Conservation (phyloP, 2,329 filamentous ascomycete genomes). For the Stachybotrys chartarum region DNA sequence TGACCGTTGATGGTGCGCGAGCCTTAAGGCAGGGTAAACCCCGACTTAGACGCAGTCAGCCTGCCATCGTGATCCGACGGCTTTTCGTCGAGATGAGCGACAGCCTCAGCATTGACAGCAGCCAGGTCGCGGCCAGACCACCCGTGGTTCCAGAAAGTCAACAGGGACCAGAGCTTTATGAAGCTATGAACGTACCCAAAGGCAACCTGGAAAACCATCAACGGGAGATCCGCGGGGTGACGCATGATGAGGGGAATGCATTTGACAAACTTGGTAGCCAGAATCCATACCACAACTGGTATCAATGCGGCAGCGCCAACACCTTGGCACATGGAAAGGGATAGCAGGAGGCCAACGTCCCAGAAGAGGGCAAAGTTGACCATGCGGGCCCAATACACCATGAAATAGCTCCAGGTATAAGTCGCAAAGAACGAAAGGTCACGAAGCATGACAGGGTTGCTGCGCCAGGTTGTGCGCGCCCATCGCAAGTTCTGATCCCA, state of each 20-base stretch:
- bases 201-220: conserved; percentile 39
- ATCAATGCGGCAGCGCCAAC: not conserved
- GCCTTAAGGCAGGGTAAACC: no score
- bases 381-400: conserved; percentile 46
- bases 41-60: no score
- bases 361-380: conserved; percentile 49
- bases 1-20: no score
- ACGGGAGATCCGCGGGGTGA: conserved; percentile 42
- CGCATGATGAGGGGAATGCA: conserved; percentile 42
- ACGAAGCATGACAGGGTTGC: conserved; percentile 42
- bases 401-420: conserved; percentile 41
- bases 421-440: conserved; percentile 23
- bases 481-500: conserved; percentile 46
- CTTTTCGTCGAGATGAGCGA: not conserved
- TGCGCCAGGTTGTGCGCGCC: conserved; percentile 51
- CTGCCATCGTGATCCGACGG: no score
- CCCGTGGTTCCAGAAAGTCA: conserved; percentile 40
- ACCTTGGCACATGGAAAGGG: conserved; percentile 9
- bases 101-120: conserved; percentile 6
- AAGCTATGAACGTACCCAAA: conserved; percentile 53
- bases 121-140: conserved; percentile 28
- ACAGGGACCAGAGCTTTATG: conserved; percentile 47
- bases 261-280: conserved; percentile 51
- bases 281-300: conserved; percentile 34
- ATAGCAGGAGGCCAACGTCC: conserved; percentile 35